phyloP scores from a whole-genome alignment of 2,329 filamentous ascomycete species.

The Phoma sp. region DNA sequence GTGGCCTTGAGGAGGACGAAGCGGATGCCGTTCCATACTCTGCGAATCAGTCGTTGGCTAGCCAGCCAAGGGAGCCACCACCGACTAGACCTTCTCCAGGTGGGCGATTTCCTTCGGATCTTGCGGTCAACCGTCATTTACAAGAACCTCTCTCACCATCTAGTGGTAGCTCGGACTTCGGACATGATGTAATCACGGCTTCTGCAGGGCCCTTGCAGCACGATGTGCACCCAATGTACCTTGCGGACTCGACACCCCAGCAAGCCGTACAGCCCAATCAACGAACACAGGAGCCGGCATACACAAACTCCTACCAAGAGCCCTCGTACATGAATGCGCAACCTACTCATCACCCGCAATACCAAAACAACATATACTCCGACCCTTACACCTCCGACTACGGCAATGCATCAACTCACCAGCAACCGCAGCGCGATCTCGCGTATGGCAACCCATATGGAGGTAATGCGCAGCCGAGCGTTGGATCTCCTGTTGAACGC shows the following conservation, averaged over 20 bases:
- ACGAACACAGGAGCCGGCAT: no score
- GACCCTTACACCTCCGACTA: slow-evolving; percentile 26
- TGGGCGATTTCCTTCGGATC: slow-evolving; percentile 95
- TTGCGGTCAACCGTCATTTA: slow-evolving; percentile 85
- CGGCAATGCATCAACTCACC: slow-evolving; percentile 1
- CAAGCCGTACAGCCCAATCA: slow-evolving; percentile 10
- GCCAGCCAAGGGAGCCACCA: slow-evolving; percentile 46
- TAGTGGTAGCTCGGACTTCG: slow-evolving; percentile 75
- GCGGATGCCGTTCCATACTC: slow-evolving; percentile 70
- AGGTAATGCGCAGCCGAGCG: slow-evolving; percentile 7
- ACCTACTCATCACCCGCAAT: slow-evolving; percentile 4
- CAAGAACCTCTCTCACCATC: slow-evolving; percentile 79
- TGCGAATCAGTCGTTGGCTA: slow-evolving; percentile 58
- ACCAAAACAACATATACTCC: slow-evolving; percentile 20
- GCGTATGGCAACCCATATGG: slow-evolving; percentile 17
- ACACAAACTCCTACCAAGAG: slow-evolving; percentile 1
- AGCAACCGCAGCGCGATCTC: slow-evolving; percentile 6
- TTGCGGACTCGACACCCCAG: slow-evolving; percentile 27
- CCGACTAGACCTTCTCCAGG: slow-evolving; percentile 82
- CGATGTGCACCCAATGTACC: slow-evolving; percentile 37
- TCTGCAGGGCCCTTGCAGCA: slow-evolving; percentile 59
- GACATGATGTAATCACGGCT: slow-evolving; percentile 65
- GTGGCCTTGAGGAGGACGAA: slow-evolving; percentile 58
- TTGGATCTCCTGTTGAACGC: slow-evolving; percentile 22
- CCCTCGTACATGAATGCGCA: slow-evolving; percentile 12